A percentile compares a stretch with the other conserved stretches of the same genome.
Conservation (phyloP, 176 grass and related monocot species). For the Oryza meridionalis region DNA sequence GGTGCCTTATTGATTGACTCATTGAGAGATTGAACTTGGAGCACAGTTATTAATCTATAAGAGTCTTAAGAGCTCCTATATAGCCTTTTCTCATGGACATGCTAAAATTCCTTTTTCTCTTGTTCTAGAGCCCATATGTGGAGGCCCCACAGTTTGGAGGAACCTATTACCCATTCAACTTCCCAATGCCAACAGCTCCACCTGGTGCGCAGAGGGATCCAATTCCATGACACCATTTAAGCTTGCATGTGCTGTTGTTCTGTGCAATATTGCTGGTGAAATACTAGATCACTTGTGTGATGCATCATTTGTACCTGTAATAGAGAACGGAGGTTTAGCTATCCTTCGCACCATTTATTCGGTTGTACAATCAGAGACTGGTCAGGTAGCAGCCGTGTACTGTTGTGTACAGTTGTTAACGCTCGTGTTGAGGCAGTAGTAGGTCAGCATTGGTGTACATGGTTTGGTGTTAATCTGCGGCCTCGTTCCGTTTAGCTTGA, state of each 20-base stretch:
- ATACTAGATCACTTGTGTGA: constrained; percentile 30
- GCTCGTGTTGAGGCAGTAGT: constrained; percentile 32
- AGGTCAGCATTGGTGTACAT: constrained; percentile 46
- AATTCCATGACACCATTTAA: constrained; percentile 35
- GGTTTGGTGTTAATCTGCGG: constrained; percentile 34
- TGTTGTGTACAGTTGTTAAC: constrained; percentile 44
- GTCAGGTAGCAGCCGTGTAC: constrained; percentile 32
- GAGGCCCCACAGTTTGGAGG: constrained; percentile 75
- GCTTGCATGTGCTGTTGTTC: neutral
- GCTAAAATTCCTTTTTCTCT: constrained; percentile 25
- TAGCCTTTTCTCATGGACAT: neutral
- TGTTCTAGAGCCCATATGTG: constrained; percentile 90
- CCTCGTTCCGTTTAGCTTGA: constrained; percentile 5
- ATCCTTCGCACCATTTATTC: constrained; percentile 30
- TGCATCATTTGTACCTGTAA: constrained; percentile 32
- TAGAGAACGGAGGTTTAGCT: constrained; percentile 29
- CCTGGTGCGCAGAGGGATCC: constrained; percentile 76
- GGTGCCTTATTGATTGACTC: neutral
- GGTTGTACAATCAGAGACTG: constrained; percentile 34
- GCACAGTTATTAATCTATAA: neutral
- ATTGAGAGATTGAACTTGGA: neutral
- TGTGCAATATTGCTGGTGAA: constrained; percentile 23
- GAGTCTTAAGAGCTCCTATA: neutral
- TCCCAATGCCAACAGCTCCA: constrained; percentile 90
- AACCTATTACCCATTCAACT: constrained; percentile 55